A percentile compares a stretch with the other conserved stretches of the same genome.
Evolutionary conservation across 2,329 filamentous ascomycete genomes (phyloP).

Genomic region (Pestalotiopsis fici): DNA sequence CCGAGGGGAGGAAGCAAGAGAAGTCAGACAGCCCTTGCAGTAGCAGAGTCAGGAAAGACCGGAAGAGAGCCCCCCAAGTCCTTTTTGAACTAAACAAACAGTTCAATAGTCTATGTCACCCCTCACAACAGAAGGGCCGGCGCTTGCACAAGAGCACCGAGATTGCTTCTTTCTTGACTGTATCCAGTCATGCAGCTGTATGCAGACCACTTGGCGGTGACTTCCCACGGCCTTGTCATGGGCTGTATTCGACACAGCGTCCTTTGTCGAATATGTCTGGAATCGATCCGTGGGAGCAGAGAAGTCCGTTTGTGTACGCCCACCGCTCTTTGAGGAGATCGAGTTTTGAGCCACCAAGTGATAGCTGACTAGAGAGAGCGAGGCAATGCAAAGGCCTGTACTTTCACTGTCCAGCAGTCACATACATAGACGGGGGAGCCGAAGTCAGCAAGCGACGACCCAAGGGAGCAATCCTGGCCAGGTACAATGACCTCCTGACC

Average conservation of each 20-base stretch:
- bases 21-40: conserved; percentile 37
- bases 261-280: conserved; percentile 51
- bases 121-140: conserved; percentile 31
- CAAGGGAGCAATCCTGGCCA: conserved; percentile 15
- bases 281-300: conserved; percentile 45
- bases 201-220: conserved; percentile 37
- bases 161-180: conserved; percentile 38
- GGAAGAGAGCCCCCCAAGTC: conserved; percentile 27
- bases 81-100: conserved; percentile 41
- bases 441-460: conserved; percentile 8
- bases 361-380: conserved; percentile 33
- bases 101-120: conserved; percentile 29
- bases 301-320: conserved; percentile 46
- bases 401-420: conserved; percentile 15
- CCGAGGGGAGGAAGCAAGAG: conserved; percentile 21
- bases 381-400: conserved; percentile 19
- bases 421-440: conserved; percentile 18
- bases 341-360: conserved; percentile 42
- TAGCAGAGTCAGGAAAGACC: conserved; percentile 19
- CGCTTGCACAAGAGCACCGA: conserved; percentile 37
- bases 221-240: conserved; percentile 29
- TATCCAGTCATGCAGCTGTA: conserved; percentile 38
- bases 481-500: conserved; percentile 18
- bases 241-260: conserved; percentile 43
- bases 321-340: conserved; percentile 49